Evolutionary conservation across 345 rosid species (phyloP), one percentile per base, ranked within the genome.

Genomic region (Populus nigra): DNA sequence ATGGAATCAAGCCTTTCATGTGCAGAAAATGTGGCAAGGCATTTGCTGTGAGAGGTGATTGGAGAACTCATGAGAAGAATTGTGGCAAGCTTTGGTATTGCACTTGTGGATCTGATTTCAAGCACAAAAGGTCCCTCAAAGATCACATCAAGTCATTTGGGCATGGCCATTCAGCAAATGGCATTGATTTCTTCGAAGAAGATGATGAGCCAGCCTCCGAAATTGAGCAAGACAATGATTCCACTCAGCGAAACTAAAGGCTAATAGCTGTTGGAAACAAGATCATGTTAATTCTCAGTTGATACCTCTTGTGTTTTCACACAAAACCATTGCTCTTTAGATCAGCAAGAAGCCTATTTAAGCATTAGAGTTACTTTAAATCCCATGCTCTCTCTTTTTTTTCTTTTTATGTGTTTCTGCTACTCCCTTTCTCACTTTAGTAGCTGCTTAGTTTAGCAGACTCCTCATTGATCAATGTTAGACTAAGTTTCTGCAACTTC

Each of bases 1-100:
- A 96, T 73, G 98, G 99, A 39, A 87, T 85, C 80, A 93, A 89
- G 74, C 97, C 99, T n/a, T 96, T 92, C 77, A 86, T 90, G 89
- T 96, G 99, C 80, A 85, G 97, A 63, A 91, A 92, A 75, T 96
- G 99, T 74, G 93, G 94, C n/a, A 96, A 96, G 84, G 88, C 92
- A 43, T 93, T 96, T 71, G 99, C 99, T 0, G 99, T 96, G 23
- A 86, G 93, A 70, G 99, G 99, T 20, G 99, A 96, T 43, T 96
- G 99, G 99, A 90, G 99, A 77, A 96, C 99, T 33, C 99, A 96
- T 70, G 99, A 96, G 89, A 96, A 96, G 90, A 96, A 96, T 25
- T 96, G 99, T 39, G 99, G 99, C 22, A 90, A 92, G 85, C 91
- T 93, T 36, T 96, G 99, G 99, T 96, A 90, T 83, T 96, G 99